Conservation (phyloP, 2,329 filamentous ascomycete species). For the Microdochium nivale region DNA sequence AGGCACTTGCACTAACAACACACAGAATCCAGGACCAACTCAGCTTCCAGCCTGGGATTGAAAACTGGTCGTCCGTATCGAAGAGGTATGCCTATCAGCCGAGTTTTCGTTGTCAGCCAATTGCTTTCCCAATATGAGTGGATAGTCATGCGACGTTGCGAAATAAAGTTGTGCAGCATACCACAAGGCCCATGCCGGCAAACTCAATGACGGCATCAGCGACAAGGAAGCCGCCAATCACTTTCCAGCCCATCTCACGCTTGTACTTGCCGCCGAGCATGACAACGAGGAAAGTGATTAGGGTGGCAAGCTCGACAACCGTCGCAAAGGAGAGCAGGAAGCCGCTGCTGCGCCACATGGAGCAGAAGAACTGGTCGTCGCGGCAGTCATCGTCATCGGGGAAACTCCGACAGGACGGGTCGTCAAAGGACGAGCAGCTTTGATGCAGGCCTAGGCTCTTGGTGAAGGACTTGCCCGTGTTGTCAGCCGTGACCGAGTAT, state of each 20-base stretch:
- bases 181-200: conserved; percentile 73
- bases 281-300: conserved; percentile 74
- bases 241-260: conserved; percentile 74
- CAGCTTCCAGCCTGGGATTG: conserved; percentile 69
- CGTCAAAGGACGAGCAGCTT: conserved; percentile 64
- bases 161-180: conserved; percentile 35
- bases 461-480: conserved; percentile 34
- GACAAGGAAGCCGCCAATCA: conserved; percentile 58
- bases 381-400: conserved; percentile 60
- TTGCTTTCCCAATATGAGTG: neutral
- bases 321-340: conserved; percentile 82
- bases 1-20: conserved; percentile 44
- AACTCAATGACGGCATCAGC: conserved; percentile 63
- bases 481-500: conserved; percentile 45
- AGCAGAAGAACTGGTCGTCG: conserved; percentile 71
- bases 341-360: conserved; percentile 80
- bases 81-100: conserved; percentile 64
- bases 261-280: conserved; percentile 71
- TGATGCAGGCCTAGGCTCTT: conserved; percentile 71
- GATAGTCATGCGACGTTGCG: too few species aligned
- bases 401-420: conserved; percentile 55
- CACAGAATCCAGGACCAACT: conserved; percentile 72
- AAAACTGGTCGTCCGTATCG: conserved; percentile 76
- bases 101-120: neutral
- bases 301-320: conserved; percentile 69